Evolutionary conservation across 2,329 filamentous ascomycete species (phyloP), one percentile per base, ranked within the genome.

Genomic region (Talaromyces funiculosus): DNA sequence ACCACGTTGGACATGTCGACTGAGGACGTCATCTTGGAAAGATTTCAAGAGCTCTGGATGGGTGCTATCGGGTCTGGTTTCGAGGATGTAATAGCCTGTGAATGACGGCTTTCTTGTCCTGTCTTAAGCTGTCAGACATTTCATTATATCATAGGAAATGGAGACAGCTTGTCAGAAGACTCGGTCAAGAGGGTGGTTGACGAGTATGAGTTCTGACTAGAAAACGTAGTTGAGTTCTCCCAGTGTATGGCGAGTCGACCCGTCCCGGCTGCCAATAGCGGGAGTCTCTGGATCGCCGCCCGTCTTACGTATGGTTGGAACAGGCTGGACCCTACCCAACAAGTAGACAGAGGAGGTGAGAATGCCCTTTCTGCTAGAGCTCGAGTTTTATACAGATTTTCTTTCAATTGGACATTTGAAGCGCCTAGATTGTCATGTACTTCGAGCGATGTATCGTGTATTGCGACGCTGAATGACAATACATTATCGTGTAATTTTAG

Each of bases 1-100:
- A 74, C 72, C 22, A 81, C 71, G 61, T 69, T 67, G 53, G 71
- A 69, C 24, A 76, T 72, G 65, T 81, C 77, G 40, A 80, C 62
- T 45, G 69, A 66, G 56, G 75, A 73, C 47, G 74, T 69, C 75
- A 77, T 77, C 59, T 61, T 70, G 58, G 35, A 45, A 35, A 51
- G 29, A 35, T 51, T 51, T 35, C 47, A 16, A 54, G 51, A 54
- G 20, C 51, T n/a, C 40, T 16, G 26, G 18, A 54, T 20, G 20
- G 37, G 20, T 35, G 29, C 33, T 49, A 42, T 29, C 37, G 26
- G 29, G n/a, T 20, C 26, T 47, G 42, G 7, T 43, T 31, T 42
- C 22, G 54, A 24, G 35, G 33, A 33, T 40, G 37, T 38, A 38
- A 35, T 22, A 54, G 24, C 33, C 35, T 61, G 53, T 40, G 37